Evolutionary conservation across 257 asterid species (phyloP).

Genomic region (Nicotiana undulata): DNA sequence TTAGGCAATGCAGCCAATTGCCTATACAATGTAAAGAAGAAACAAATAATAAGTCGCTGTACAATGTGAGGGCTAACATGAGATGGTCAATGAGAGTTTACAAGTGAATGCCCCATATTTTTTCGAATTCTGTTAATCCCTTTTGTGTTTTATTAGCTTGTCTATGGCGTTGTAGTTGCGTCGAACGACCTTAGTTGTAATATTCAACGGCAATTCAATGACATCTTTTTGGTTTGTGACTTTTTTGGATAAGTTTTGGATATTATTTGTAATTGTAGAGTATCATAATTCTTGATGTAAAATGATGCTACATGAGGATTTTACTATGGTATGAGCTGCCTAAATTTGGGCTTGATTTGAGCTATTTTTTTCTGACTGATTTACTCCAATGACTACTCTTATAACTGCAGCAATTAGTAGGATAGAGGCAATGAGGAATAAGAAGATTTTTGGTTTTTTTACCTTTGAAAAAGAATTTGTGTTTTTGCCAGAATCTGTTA

Average conservation of each 20-base stretch:
- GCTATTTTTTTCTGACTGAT: not conserved
- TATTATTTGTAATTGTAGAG: constrained; percentile 31
- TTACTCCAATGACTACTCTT: constrained; percentile 7
- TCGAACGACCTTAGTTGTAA: constrained; percentile 44
- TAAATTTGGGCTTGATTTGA: too few relatives aligned
- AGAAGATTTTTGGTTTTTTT: not conserved
- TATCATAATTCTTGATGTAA: constrained; percentile 56
- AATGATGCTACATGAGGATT: constrained; percentile 56
- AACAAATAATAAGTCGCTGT: too few relatives aligned
- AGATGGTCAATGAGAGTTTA: too few relatives aligned
- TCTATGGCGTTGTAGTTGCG: constrained; percentile 43
- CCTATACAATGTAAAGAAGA: too few relatives aligned
- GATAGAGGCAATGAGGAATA: constrained; percentile 8
- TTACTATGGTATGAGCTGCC: constrained; percentile 33
- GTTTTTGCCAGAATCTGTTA: constrained; percentile 10
- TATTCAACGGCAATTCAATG: constrained; percentile 40
- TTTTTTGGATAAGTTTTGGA: constrained; percentile 8
- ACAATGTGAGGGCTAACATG: too few relatives aligned
- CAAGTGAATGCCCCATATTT: too few relatives aligned
- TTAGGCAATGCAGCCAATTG: too few relatives aligned
- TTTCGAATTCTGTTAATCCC: constrained; percentile 38
- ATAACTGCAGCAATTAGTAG: constrained; percentile 3
- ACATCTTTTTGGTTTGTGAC: constrained; percentile 42
- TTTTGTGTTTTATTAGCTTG: constrained; percentile 21
- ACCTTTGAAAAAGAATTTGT: not conserved